Base-by-base conservation (phyloP, 2,329 filamentous ascomycete species). In the Fulvia fulva region DNA sequence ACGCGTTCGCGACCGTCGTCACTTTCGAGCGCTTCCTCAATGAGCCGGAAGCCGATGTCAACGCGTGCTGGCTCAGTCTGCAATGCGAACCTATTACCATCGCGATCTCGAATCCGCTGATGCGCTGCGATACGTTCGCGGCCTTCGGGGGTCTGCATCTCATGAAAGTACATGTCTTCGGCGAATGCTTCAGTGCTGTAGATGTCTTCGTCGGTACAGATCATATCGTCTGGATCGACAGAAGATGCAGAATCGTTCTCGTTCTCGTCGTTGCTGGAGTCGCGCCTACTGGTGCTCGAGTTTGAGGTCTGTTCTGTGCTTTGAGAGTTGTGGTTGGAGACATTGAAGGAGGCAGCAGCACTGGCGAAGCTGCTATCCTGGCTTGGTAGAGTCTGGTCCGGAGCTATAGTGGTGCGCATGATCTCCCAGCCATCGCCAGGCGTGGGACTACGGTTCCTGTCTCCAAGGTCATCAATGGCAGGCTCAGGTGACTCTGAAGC, bases 291-390 rank as follows among this genome's bases (percentile, higher is more conserved):
- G 4, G 53, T 60, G 22, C 64, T 64, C 28, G 57, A 61, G 1
- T 46, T 52, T 14, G 68, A 65, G 0, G 63, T 68, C 22, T 80
- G 78, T 21, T 61, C 56, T 14, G 69, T 69, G 41, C 68, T 67
- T 5, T 65, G 74, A 28, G 72, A 70, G 32, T 59, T 60, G 41
- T 32, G 55, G 52, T 55, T 65, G 14, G 63, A 65, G 11, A 74
- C 73, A 55, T 61, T 62, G 65, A 78, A 79, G 0, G 82, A 82
- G 12, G 81, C 77, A n/a, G 78, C 77, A 1, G 81, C 80, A 9
- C 89, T 92, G 0, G 87, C 83, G 71, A 96, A 96, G 0, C 91
- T 96, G 0, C 91, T 92, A 28, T 89, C 85, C 1, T 85, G 83
- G 66, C 89, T 95, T 0, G 91, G 90, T 2, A 90, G 82, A 61